Evolutionary conservation across 2,329 filamentous ascomycete genomes (phyloP).

Genomic region (Mycosphaerella sp.): DNA sequence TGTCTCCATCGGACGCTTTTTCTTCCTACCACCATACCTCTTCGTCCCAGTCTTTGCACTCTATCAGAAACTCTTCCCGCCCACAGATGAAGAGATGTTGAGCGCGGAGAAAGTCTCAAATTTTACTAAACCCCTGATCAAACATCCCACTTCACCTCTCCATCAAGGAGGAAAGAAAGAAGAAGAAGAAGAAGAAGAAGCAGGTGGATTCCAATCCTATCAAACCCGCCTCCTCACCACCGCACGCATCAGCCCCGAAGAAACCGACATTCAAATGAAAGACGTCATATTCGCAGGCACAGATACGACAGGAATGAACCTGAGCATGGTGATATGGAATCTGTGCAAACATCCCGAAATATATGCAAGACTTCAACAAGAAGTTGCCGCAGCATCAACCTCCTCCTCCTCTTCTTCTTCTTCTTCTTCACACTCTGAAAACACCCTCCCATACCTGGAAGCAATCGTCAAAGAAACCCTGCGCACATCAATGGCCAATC

Average conservation of each 20-base stretch:
- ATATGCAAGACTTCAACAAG: conserved; percentile 34
- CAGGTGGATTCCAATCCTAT: conserved; percentile 35
- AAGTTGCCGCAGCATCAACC: conserved; percentile 28
- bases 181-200: no score
- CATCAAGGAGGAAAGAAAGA: conserved; percentile 23
- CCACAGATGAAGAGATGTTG: conserved; percentile 31
- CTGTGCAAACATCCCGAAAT: conserved; percentile 40
- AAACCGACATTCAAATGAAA: conserved; percentile 48
- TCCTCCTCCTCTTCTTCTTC: no score
- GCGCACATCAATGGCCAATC: conserved; percentile 48
- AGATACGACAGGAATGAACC: conserved; percentile 49
- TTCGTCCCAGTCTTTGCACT: conserved; percentile 39
- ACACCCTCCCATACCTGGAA: conserved; percentile 43
- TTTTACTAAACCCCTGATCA: conserved; percentile 32
- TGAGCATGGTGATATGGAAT: conserved; percentile 45
- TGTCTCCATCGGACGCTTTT: conserved; percentile 51
- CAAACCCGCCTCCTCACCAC: conserved; percentile 46
- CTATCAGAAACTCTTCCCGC: conserved; percentile 34
- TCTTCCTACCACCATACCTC: conserved; percentile 45
- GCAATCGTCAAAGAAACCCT: conserved; percentile 48
- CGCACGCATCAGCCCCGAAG: conserved; percentile 39
- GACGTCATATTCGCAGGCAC: conserved; percentile 52
- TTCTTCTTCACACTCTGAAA: conserved; percentile 14
- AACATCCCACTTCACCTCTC: conserved; percentile 33
- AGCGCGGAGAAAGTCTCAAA: conserved; percentile 40